Percentiles rank a stretch among this genome's conserved stretches.
phyloP scores from a whole-genome alignment of 208 protist species.

The Acanthamoeba lenticulata region DNA sequence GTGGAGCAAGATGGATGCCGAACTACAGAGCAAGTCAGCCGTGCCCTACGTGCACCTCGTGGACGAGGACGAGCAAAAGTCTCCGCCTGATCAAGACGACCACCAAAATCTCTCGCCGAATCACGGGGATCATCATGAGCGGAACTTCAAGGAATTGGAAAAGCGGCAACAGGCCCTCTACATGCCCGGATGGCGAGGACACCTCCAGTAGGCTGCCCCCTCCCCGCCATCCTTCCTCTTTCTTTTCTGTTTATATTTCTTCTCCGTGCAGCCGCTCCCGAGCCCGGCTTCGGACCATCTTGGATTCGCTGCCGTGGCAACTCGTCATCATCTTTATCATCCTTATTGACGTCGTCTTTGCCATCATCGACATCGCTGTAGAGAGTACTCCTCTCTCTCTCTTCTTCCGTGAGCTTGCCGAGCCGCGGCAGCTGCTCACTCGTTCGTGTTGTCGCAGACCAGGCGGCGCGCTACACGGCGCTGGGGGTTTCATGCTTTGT shows the following conservation, averaged over 20 bases:
- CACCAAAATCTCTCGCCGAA: background rate
- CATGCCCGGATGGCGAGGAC: background rate
- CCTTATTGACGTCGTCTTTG: background rate
- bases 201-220: background rate
- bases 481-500: background rate
- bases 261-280: background rate
- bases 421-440: background rate
- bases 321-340: conserved; percentile 34
- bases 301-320: conserved; percentile 25
- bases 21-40: background rate
- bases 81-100: background rate
- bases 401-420: no score
- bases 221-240: no score
- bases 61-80: background rate
- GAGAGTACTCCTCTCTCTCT: background rate
- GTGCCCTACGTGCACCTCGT: background rate
- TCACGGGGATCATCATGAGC: background rate
- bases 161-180: conserved; percentile 16
- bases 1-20: no score
- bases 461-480: background rate
- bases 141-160: background rate
- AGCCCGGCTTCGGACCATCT: background rate
- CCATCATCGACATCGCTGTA: background rate
- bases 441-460: background rate
- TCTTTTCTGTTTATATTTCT: background rate